Evolutionary conservation across 2,329 filamentous ascomycete species (phyloP), one percentile per base, ranked within the genome.

Genomic region (Beauveria caledonica): DNA sequence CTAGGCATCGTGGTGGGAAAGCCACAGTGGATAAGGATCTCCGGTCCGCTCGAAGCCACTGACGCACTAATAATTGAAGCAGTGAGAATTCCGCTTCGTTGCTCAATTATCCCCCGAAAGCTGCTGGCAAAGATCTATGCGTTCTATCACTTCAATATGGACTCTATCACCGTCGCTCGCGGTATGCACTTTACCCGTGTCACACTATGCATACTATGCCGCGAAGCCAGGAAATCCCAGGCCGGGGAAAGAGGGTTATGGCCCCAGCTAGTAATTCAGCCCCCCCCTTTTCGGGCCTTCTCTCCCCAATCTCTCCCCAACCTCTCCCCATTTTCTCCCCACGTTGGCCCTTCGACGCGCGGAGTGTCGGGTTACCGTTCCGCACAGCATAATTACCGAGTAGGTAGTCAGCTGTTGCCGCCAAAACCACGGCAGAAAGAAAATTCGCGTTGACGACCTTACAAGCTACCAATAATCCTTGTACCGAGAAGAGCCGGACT

Each of bases 11-110:
- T 25, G 13, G 48, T 21, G 15, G 23, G 25, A 33, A 44, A 59
- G 56, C 56, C 56, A 59, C 56, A 51, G 56, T 59, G 56, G 56
- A 25, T 52, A 51, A 19, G 10, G 56, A 59, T 59, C 56, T 51
- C 48, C 46, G 56, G 56, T 23, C 27, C 25, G 23, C 11, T n/a
- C n/a, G 36, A 51, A 29, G 56, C 56, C 48, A 52, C 56, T n/a
- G 8, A 23, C 13, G 19, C 21, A 9, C 50, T 15, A 40, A 44
- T 19, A 4, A 42, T 10, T 42, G 40, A n/a, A n/a, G n/a, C n/a
- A n/a, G n/a, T n/a, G 33, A 36, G 11, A 36, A 36, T 36, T 13
- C 6, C 11, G 21, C 44, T 5, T 39, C 23, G 27, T 33, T n/a
- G 27, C 39, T 36, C 46, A 6, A 25, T 21, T 33, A 29, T 11